Base-by-base conservation (phyloP, 495 filamentous ascomycete genomes). In the Xylaria grammica region DNA sequence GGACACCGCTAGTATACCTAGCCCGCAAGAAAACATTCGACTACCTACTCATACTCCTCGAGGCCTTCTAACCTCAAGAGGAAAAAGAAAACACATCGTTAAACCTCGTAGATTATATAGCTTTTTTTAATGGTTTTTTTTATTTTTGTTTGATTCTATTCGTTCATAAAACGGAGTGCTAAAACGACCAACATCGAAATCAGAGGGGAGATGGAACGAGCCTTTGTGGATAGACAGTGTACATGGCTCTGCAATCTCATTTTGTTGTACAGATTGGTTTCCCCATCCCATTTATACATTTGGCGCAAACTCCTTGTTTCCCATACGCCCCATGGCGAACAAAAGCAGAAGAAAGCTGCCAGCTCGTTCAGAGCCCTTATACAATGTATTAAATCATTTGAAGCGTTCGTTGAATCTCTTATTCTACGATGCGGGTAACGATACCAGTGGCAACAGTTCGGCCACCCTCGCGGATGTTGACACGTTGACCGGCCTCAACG, bases 391-490 rank as follows among this genome's bases (percentile, higher is more conserved):
- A 50, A 54, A 42, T 53, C 38, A 46, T 50, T 63, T 20, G 2
- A 51, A 29, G 15, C 44, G 26, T 22, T 46, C 20, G 15, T 46
- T 19, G 6, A 45, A 46, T 5, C 29, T 2, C 40, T 84, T 87
- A 91, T 72, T 89, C 81, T 55, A 97, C 67, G 74, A 97, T 90
- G 73, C 89, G 86, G 70, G 94, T 97, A 66, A 97, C 86, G 64
- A 97, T 78, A 76, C 94, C 94, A 71, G 94, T 97, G 62, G 92
- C 93, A 57, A 97, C 93, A 50, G 93, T 97, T 65, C 92, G 86
- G 66, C 94, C 93, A 80, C 93, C 95, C 81, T 99, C 95, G 76
- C 95, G 90, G 74, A 99, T 86, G 84, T 97, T 99, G 84, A 98
- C 92, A 58, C 95, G 89, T 84, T 95, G 90, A 67, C 94, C 94